Percentiles rank a stretch among this genome's conserved stretches.
phyloP scores from a whole-genome alignment of 768 basidiomycete species.

The Tylopilus rubrobrunneus region DNA sequence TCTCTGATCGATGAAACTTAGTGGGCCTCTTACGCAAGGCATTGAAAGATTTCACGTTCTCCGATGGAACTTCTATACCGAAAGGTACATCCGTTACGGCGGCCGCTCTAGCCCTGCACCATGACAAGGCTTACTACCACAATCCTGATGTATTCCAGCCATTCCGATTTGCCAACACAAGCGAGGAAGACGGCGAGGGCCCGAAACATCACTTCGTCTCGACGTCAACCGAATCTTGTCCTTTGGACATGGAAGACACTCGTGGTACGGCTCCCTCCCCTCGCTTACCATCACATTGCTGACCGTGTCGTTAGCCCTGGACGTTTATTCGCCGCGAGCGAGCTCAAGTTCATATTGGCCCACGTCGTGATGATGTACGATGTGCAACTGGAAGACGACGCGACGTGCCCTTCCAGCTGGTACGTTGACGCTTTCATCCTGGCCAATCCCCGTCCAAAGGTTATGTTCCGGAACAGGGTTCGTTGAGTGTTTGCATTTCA shows the following conservation, averaged over 20 bases:
- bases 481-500: not conserved
- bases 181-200: conserved; percentile 30
- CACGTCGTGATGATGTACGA: conserved; percentile 3
- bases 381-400: conserved; percentile 1
- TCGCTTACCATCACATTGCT: not conserved
- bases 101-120: conserved; percentile 19
- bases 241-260: conserved; percentile 33
- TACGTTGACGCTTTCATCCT: not conserved
- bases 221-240: conserved; percentile 29
- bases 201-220: conserved; percentile 33
- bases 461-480: not conserved
- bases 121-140: conserved; percentile 22
- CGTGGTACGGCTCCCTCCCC: conserved; percentile 3
- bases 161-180: conserved; percentile 17
- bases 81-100: conserved; percentile 27
- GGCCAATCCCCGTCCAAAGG: not conserved
- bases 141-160: conserved; percentile 12
- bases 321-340: conserved; percentile 11
- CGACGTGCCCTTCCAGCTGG: not conserved
- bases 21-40: conserved; percentile 33
- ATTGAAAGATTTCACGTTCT: conserved; percentile 32
- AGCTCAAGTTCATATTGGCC: conserved; percentile 14
- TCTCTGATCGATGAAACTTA: conserved; percentile 7
- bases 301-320: conserved; percentile 6
- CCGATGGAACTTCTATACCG: conserved; percentile 37